phyloP scores from a whole-genome alignment of 768 basidiomycete genomes.

The Lyophyllum atratum region DNA sequence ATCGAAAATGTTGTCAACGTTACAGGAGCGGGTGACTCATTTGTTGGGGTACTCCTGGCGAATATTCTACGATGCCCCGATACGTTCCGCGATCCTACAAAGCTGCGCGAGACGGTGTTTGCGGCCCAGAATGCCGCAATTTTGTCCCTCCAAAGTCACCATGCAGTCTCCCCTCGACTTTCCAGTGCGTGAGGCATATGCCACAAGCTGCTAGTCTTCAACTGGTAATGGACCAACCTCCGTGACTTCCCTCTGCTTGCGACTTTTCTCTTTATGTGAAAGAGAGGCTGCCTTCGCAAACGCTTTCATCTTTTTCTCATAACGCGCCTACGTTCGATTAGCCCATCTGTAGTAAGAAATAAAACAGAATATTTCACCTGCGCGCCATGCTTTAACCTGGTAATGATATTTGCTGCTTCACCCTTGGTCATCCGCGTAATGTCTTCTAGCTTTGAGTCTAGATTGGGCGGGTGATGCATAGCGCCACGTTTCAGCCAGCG shows the following conservation, averaged over 20 bases:
- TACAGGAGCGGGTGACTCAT: slow-evolving; percentile 60
- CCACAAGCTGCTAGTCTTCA: neutral
- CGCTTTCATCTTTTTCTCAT: slow-evolving; percentile 52
- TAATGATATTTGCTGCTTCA: slow-evolving; percentile 77
- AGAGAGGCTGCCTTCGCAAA: slow-evolving; percentile 33
- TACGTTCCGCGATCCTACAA: slow-evolving; percentile 45
- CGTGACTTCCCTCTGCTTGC: slow-evolving; percentile 56
- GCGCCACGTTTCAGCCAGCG: slow-evolving; percentile 41
- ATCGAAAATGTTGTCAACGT: slow-evolving; percentile 60
- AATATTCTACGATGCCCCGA: slow-evolving; percentile 47
- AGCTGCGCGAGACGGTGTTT: slow-evolving; percentile 46
- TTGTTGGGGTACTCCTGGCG: slow-evolving; percentile 72
- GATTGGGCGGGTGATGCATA: slow-evolving; percentile 19
- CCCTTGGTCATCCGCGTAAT: slow-evolving; percentile 67
- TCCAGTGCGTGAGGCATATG: slow-evolving; percentile 35
- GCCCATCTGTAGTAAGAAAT: neutral
- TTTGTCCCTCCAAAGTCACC: slow-evolving; percentile 55
- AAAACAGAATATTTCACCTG: slow-evolving; percentile 42
- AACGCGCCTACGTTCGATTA: slow-evolving; percentile 44
- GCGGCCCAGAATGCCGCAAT: slow-evolving; percentile 68
- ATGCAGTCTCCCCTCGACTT: slow-evolving; percentile 68
- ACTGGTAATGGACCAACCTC: slow-evolving; percentile 56
- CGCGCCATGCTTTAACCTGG: slow-evolving; percentile 76
- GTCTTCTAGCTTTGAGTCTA: slow-evolving; percentile 25
- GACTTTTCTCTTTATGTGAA: slow-evolving; percentile 48